Conservation (phyloP, 2,329 filamentous ascomycete genomes). For the Coniochaeta sp. region DNA sequence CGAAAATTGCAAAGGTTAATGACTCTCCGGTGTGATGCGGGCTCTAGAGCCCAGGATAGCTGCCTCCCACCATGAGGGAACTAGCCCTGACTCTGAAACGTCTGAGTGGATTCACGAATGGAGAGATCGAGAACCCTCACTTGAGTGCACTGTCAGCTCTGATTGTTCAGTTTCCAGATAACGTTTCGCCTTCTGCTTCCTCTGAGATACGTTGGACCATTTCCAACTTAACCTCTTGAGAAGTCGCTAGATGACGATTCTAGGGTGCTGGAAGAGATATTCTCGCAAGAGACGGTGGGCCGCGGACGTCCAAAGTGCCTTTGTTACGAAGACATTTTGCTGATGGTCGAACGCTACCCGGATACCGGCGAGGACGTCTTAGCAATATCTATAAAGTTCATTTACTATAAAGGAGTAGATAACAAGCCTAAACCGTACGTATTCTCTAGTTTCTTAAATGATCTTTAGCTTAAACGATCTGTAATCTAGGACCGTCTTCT, state of each 20-base stretch:
- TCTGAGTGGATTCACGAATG: too few relatives aligned
- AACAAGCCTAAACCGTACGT: conserved; percentile 11
- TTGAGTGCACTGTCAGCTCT: too few relatives aligned
- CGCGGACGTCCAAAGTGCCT: conserved; percentile 19
- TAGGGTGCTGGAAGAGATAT: conserved; percentile 14
- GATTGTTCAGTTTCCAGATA: too few relatives aligned
- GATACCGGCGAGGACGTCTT: conserved; percentile 12
- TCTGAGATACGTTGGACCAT: too few relatives aligned
- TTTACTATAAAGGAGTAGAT: conserved; percentile 21
- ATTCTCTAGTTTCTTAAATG: neutral
- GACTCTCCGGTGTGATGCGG: too few relatives aligned
- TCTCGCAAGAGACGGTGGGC: conserved; percentile 14
- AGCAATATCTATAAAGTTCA: conserved; percentile 22
- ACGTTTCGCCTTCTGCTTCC: too few relatives aligned
- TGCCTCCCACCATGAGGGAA: too few relatives aligned
- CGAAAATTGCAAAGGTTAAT: too few relatives aligned
- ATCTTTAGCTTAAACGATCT: neutral
- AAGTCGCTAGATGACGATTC: conserved; percentile 17
- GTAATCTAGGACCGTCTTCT: neutral
- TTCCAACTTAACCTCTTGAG: too few relatives aligned
- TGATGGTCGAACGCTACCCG: conserved; percentile 21
- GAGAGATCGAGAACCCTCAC: too few relatives aligned
- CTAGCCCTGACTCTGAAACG: too few relatives aligned
- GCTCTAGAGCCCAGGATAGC: too few relatives aligned
- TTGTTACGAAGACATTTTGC: conserved; percentile 21